These are phyloP conservation scores for Chamaecyparis obtusa DNA, from an alignment of 75 land plant genomes.

Conservation along the genomic window DNA sequence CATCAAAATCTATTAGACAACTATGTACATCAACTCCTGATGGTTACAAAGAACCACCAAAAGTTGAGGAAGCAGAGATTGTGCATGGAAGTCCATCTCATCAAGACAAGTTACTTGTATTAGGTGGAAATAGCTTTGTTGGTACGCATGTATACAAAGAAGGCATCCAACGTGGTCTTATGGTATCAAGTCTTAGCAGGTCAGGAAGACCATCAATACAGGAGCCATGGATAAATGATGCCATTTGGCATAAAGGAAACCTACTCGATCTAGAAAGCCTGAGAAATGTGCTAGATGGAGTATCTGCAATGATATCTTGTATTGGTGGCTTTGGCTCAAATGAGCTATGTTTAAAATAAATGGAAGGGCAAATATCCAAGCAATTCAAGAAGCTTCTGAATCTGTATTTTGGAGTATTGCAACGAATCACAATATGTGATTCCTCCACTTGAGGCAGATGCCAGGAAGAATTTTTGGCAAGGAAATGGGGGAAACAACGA, in stretches of 20 bases:
- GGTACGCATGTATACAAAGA: slow-evolving; percentile 90
- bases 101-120: slow-evolving; percentile 75
- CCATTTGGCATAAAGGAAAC: slow-evolving; percentile 77
- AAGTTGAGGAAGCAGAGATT: slow-evolving; percentile 67
- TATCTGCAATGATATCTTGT: slow-evolving; percentile 90
- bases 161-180: slow-evolving; percentile 60
- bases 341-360: no score
- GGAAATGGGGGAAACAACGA: no score
- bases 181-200: slow-evolving; percentile 91
- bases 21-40: background rate
- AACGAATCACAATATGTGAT: no score
- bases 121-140: slow-evolving; percentile 97
- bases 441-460: no score
- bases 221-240: slow-evolving; percentile 68
- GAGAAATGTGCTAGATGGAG: slow-evolving; percentile 64
- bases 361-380: no score
- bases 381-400: no score
- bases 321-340: no score
- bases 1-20: slow-evolving; percentile 3
- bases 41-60: background rate
- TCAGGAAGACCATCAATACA: slow-evolving; percentile 71
- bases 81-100: slow-evolving; percentile 50
- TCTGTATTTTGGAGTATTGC: no score
- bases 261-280: slow-evolving; percentile 65
- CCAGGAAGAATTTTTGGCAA: no score